Base-by-base conservation (phyloP, 352 stramenopile genomes). In the Phytophthora rubi region DNA sequence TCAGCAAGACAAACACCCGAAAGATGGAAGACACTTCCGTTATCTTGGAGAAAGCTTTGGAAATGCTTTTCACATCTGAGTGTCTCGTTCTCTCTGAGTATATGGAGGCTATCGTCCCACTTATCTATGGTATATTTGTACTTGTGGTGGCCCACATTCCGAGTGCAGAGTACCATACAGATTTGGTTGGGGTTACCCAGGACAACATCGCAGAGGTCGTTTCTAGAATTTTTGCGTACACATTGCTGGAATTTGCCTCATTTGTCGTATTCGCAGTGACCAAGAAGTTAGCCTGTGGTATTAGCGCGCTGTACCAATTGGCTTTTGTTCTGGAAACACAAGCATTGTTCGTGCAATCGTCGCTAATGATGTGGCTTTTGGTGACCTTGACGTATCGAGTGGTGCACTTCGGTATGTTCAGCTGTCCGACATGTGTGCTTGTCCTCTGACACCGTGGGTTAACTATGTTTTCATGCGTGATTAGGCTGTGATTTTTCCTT, bases 281-380 rank as follows among this genome's bases (percentile, higher is more conserved):
- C 12, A 52, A 71, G 10, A 57, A 49, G 26, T 42, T 39, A n/a
- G 57, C 32, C 7, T 66, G 68, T 15, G 35, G 64, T 0, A 58
- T 84, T 18, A 73, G 60, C 5, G 44, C 52, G 5, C 53, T 80
- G 0, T 58, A 80, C 10, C 65, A 79, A 18, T 30, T 82, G 1
- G 70, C 71, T 1, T 84, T 84, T 47, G 77, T 84, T 10, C n/a
- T 82, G n/a, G 77, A 84, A 56, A 76, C 68, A 0, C 77, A 78
- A 56, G 26, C 53, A 7, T 16, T 62, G 13, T 65, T 69, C 9
- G 35, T 84, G 5, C 71, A 76, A 7, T 65, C 65, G 33, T 75
- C 59, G 18, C 28, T 81, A 0, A 64, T 81, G 49, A 59, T 68
- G 23, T 79, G 73, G 70, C 70, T 77, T 37, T 6, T 74, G 4